Evolutionary conservation across 805 yeast genomes (phyloP).

Genomic region (Candida patagonica): DNA sequence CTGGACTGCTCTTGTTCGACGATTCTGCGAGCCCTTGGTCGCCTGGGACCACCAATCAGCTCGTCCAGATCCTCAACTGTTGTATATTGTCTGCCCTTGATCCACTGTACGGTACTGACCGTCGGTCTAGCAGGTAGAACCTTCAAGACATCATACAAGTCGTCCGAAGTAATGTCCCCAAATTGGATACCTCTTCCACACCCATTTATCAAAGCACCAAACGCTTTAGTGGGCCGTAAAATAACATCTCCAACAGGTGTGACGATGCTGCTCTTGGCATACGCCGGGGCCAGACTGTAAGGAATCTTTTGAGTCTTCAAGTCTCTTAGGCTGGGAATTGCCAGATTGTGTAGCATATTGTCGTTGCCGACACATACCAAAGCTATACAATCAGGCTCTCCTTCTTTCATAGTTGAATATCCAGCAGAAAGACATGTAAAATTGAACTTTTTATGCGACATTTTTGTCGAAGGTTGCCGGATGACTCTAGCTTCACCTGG

Average conservation of each 20-base stretch:
- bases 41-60: constrained; percentile 64
- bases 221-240: constrained; percentile 47
- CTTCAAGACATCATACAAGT: constrained; percentile 59
- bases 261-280: constrained; percentile 35
- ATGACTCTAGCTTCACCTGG: constrained; percentile 52
- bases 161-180: constrained; percentile 36
- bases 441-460: constrained; percentile 54
- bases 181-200: constrained; percentile 34
- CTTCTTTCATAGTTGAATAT: constrained; percentile 36
- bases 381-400: constrained; percentile 32
- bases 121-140: constrained; percentile 72
- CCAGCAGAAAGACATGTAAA: constrained; percentile 44
- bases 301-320: constrained; percentile 41
- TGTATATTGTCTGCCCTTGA: constrained; percentile 63
- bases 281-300: constrained; percentile 32
- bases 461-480: constrained; percentile 50
- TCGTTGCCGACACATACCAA: constrained; percentile 14
- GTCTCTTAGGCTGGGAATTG: constrained; percentile 59
- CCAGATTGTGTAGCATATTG: constrained; percentile 26
- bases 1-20: constrained; percentile 21
- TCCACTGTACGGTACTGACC: constrained; percentile 75
- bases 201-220: constrained; percentile 43
- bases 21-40: constrained; percentile 45
- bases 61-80: constrained; percentile 52
- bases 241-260: constrained; percentile 33